phyloP scores from a whole-genome alignment of 2,329 filamentous ascomycete genomes.

The Leptographium lundbergii region DNA sequence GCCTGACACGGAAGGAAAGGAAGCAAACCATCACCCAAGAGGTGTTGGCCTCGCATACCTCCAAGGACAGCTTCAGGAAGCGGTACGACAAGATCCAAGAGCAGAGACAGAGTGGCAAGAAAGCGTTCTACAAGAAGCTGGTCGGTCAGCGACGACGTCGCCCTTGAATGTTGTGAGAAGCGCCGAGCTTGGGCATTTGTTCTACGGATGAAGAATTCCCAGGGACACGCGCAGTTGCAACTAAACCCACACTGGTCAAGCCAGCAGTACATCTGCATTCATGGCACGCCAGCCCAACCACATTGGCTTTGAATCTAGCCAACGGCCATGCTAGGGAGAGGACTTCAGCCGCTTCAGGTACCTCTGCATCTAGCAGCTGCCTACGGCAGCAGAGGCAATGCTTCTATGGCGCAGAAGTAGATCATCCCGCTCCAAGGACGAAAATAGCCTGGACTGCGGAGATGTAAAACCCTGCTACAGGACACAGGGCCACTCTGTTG shows the following conservation, averaged over 20 bases:
- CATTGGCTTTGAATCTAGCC: background rate
- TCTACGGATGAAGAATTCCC: background rate
- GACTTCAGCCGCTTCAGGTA: background rate
- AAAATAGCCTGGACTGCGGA: background rate
- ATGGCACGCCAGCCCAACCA: background rate
- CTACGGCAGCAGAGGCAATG: background rate
- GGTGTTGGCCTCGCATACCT: conserved; percentile 54
- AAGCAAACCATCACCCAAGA: conserved; percentile 83
- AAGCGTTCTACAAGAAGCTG: conserved; percentile 74
- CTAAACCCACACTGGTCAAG: background rate
- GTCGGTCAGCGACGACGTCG: conserved; percentile 28
- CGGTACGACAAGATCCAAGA: conserved; percentile 81
- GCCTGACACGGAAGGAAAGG: conserved; percentile 75
- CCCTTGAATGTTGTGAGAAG: conserved; percentile 2
- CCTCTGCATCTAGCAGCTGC: background rate
- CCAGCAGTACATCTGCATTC: background rate
- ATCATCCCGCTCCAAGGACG: background rate
- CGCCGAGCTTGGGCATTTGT: background rate
- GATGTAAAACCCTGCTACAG: background rate
- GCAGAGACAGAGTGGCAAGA: conserved; percentile 77
- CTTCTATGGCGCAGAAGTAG: background rate
- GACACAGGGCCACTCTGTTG: background rate
- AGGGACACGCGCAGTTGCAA: background rate
- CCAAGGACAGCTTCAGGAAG: conserved; percentile 61
- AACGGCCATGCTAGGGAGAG: background rate